phyloP scores from a whole-genome alignment of 2,329 filamentous ascomycete species.

The Trichophyton equinum region DNA sequence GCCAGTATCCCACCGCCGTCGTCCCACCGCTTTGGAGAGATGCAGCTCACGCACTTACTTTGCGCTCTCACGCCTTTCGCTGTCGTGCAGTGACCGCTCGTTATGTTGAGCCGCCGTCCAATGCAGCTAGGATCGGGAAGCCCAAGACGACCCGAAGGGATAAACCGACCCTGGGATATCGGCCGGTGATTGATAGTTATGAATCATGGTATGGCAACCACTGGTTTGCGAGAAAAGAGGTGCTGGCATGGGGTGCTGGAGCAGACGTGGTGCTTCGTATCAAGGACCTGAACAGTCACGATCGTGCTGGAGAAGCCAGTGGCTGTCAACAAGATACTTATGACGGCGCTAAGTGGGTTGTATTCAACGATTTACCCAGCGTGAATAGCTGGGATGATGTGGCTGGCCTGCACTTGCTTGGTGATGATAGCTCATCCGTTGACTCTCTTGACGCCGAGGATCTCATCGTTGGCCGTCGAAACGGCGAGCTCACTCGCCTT shows the following conservation, averaged over 20 bases:
- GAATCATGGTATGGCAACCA: slow-evolving; percentile 36
- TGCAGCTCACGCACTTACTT: slow-evolving; percentile 43
- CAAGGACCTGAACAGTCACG: slow-evolving; percentile 31
- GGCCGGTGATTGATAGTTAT: slow-evolving; percentile 46
- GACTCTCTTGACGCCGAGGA: slow-evolving; percentile 28
- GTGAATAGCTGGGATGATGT: slow-evolving; percentile 48
- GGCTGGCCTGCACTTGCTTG: slow-evolving; percentile 43
- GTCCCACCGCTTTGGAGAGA: slow-evolving; percentile 36
- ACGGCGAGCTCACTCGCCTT: slow-evolving; percentile 38
- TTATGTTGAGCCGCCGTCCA: slow-evolving; percentile 36
- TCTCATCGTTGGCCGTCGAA: slow-evolving; percentile 45
- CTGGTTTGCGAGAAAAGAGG: slow-evolving; percentile 42
- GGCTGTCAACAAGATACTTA: slow-evolving; percentile 14
- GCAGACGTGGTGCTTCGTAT: slow-evolving; percentile 42
- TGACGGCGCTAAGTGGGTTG: slow-evolving; percentile 35
- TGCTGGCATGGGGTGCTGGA: slow-evolving; percentile 49
- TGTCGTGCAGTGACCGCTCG: slow-evolving; percentile 44
- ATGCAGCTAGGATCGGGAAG: slow-evolving; percentile 29
- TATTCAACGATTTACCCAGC: slow-evolving; percentile 40
- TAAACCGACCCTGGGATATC: slow-evolving; percentile 43
- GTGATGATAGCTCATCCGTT: slow-evolving; percentile 28
- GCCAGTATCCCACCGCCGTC: slow-evolving; percentile 36
- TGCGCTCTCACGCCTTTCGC: slow-evolving; percentile 46
- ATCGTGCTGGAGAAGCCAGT: slow-evolving; percentile 2
- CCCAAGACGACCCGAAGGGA: slow-evolving; percentile 33